Evolutionary conservation across 2,329 filamentous ascomycete species (phyloP), one percentile per base, ranked within the genome.

Genomic region (Ilyonectria sp.): DNA sequence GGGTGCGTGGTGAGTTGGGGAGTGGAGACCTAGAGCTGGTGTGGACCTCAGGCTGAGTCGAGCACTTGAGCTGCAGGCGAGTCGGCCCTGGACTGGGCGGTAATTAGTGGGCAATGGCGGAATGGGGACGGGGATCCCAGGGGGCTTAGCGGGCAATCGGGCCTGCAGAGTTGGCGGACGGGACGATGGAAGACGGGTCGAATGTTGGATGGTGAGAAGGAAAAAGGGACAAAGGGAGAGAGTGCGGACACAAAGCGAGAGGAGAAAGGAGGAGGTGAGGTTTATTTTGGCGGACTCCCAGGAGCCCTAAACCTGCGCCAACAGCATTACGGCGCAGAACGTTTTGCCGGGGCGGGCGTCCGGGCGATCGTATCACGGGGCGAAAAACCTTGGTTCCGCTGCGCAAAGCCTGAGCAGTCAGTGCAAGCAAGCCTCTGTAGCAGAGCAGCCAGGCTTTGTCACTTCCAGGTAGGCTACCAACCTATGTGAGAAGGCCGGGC

Each of bases 1-100:
- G 31, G 63, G 64, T 72, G 70, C 68, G 66, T 59, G 64, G 52
- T 43, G 40, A 43, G 40, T 43, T 69, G 44, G 65, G 60, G 63
- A 59, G 74, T 76, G 73, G 74, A 75, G 74, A 76, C 74, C 71
- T 75, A 70, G 70, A 76, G 74, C 74, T 76, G 70, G 68, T 72
- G 74, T 76, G 74, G 74, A 74, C 73, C 74, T 75, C 23, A n/a
- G 40, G 40, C 40, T n/a, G 59, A 35, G 37, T 26, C 52, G 19
- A 61, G 50, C 40, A n/a, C 40, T 60, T 50, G 63, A 65, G 63
- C 47, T 60, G 63, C 47, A 50, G 58, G 63, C 63, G 53, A 40
- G 63, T 66, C 53, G 52, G 58, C 31, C 46, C 57, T 60, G 46
- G 58, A 43, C 35, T 44, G 50, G 56, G 56, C 46, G 23, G 47